Percentiles rank a stretch among this genome's conserved stretches.
Conservation (phyloP, 2,329 filamentous ascomycete genomes). For the Mycosphaerella arachidis region DNA sequence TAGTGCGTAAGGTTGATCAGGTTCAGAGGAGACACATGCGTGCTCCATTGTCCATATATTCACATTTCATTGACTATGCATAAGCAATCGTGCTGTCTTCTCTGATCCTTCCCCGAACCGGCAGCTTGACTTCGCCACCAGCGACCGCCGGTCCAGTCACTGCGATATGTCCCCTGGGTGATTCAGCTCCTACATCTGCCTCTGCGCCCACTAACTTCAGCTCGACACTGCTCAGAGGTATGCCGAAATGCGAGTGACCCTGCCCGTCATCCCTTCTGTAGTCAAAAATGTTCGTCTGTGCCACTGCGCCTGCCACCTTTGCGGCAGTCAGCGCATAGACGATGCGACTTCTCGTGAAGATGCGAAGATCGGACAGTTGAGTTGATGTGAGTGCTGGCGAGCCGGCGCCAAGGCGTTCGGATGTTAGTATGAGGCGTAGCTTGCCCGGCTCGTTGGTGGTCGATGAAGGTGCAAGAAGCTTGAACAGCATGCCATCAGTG, state of each 20-base stretch:
- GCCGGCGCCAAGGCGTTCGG: conserved; percentile 63
- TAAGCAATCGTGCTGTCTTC: conserved; percentile 65
- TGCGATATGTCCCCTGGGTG: conserved; percentile 50
- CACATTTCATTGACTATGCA: conserved; percentile 10
- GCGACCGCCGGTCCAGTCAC: conserved; percentile 70
- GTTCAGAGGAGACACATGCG: too few species aligned
- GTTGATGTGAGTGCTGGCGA: conserved; percentile 62
- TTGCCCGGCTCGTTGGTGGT: conserved; percentile 63
- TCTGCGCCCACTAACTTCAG: conserved; percentile 46
- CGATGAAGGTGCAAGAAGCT: conserved; percentile 53
- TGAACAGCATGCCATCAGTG: conserved; percentile 57
- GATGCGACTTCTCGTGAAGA: conserved; percentile 74
- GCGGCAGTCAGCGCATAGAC: conserved; percentile 80
- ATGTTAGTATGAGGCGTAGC: conserved; percentile 74
- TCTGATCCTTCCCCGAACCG: conserved; percentile 60
- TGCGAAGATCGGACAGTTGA: conserved; percentile 72
- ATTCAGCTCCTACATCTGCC: conserved; percentile 56
- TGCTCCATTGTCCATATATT: neutral
- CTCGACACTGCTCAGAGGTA: conserved; percentile 75
- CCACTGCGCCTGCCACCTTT: conserved; percentile 81
- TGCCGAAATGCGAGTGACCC: conserved; percentile 67
- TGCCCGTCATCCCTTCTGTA: conserved; percentile 58
- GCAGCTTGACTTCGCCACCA: conserved; percentile 60
- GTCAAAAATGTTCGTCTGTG: conserved; percentile 83
- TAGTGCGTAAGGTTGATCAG: too few species aligned